These are phyloP conservation scores for Lentinula edodes DNA, from an alignment of 768 basidiomycete genomes.

Conservation along the genomic window DNA sequence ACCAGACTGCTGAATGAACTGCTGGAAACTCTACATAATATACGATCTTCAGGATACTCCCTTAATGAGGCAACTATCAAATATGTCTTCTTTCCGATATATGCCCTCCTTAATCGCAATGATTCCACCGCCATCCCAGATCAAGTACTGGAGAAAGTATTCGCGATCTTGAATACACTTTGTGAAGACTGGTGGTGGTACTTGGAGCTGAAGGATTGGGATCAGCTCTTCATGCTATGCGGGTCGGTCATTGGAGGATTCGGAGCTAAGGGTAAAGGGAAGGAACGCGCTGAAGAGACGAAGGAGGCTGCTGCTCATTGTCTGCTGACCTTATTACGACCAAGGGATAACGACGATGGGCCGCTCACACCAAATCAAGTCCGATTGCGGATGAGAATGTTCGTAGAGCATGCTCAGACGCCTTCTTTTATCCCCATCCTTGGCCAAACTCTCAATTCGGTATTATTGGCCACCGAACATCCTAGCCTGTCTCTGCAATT, in stretches of 20 bases:
- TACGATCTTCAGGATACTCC: constrained; percentile 27
- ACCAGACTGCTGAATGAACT: constrained; percentile 53
- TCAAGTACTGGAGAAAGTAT: constrained; percentile 70
- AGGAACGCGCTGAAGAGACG: constrained; percentile 74
- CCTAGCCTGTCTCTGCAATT: constrained; percentile 56
- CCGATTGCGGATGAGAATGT: constrained; percentile 24
- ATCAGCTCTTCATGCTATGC: constrained; percentile 78
- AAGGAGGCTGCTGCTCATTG: constrained; percentile 70
- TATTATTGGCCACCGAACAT: constrained; percentile 58
- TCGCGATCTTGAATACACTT: constrained; percentile 53
- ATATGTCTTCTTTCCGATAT: constrained; percentile 86
- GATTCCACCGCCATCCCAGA: constrained; percentile 64
- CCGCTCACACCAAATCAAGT: constrained; percentile 18
- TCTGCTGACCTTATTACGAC: constrained; percentile 56
- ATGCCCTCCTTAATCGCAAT: constrained; percentile 78
- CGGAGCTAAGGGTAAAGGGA: constrained; percentile 63
- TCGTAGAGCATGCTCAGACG: constrained; percentile 40
- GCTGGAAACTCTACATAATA: constrained; percentile 36
- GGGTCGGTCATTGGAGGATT: constrained; percentile 60
- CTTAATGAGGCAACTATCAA: constrained; percentile 62
- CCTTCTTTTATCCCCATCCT: constrained; percentile 65
- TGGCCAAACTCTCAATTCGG: constrained; percentile 75
- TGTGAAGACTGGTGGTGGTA: constrained; percentile 83
- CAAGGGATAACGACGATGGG: constrained; percentile 38
- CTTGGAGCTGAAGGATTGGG: constrained; percentile 70